Base-by-base conservation (phyloP, 768 basidiomycete genomes). In the Tremella yokohamensis region DNA sequence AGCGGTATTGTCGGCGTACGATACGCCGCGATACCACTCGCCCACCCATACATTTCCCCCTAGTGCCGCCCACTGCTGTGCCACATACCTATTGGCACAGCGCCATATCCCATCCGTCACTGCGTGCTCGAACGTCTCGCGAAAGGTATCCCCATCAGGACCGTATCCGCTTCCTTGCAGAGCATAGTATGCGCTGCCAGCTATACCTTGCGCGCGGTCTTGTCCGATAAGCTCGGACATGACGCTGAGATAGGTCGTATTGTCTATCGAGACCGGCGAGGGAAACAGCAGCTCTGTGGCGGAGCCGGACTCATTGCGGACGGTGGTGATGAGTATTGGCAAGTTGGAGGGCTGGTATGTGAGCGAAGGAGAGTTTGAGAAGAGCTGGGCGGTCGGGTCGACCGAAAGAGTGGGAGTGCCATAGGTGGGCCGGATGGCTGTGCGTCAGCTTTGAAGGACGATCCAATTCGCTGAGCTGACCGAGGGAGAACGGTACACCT, bases 251-350 rank as follows among this genome's bases (percentile, higher is more conserved):
- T 65, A 66, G 4, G 65, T 66, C 15, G 6, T 18, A 38, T 67
- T 62, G 20, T 57, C 26, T 2, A n/a, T 11, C 4, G 63, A 58
- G 13, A 65, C 39, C 4, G 70, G 62, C 6, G 40, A 84, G 9
- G 65, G 56, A 57, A 73, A 64, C 16, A 60, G 24, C 22, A 45
- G 19, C 18, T 63, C 63, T 63, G 88, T 84, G 25, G 83, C 79
- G n/a, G 77, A 75, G 1, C 82, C 88, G 0, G 85, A 89, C 67
- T 94, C 91, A 69, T 90, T 79, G 42, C 77, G 74, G 13, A 87
- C 85, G 15, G 83, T 87, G 6, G 89, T 84, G 50, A 91, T 74
- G 25, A 94, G 76, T 52, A 92, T 64, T 2, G 86, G 82, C 71
- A 90, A 88, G 19, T 37, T 13, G 8, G 20, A 16, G 55, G 71